Evolutionary conservation across 139 green algal genomes (phyloP), one percentile per base, ranked within the genome.

Genomic region (Medakamo hakoo): DNA sequence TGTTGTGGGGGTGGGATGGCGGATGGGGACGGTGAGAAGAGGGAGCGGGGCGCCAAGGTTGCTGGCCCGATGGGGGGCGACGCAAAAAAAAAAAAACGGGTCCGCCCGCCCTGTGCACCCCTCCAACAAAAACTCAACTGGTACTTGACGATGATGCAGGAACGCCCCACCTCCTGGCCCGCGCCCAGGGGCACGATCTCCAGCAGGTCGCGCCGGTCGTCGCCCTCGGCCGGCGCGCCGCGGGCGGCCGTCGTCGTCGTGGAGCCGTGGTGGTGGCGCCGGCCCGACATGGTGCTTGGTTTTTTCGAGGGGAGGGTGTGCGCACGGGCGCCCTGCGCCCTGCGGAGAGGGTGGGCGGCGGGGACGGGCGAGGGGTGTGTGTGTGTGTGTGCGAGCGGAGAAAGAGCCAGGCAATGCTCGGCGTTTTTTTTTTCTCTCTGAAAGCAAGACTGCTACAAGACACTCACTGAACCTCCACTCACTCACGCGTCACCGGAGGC

Each of bases 151-250:
- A 94, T 81, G 64, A 98, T 87, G 78, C 92, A 97, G 20, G 86
- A 95, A 3, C 92, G 75, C 1, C 92, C 92, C 23, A 98, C 92
- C 70, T 98, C 92, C 31, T 93, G 88, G 9, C 90, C 92, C 14
- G 92, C 92, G 2, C 92, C 92, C 58, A 98, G 74, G 0, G 92
- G 90, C 20, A 78, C 91, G 58, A 98, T 84, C 63, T 75, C 61
- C 4, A 69, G 31, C 24, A 29, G 59, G n/a, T 22, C 9, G 9
- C 9, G 9, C n/a, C n/a, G n/a, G 9, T 9, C 40, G 40, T 52
- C 40, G 40, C 9, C 40, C 9, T 52, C 40, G 40, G 40, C 40
- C 9, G 40, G 40, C 40, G 40, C 40, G 40, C 40, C 40, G 9
- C 9, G 9, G 9, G 40, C 40, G 40, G 40, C 40, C 40, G 40